Base-by-base conservation (phyloP, 1,139 yeast genomes). In the Pichia sp. region DNA sequence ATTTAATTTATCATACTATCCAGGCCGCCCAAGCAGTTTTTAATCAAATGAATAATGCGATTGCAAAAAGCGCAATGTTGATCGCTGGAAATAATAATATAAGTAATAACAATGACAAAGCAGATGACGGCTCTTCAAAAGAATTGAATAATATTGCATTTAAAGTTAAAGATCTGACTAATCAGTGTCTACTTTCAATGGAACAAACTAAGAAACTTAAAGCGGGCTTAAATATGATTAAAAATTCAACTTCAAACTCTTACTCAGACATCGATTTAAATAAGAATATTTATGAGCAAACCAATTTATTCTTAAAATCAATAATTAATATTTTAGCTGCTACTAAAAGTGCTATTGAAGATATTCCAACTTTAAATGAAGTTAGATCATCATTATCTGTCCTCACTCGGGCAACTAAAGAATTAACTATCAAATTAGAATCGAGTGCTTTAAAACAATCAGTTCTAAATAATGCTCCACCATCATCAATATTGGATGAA, bases 381-480 rank as follows among this genome's bases (percentile, higher is more conserved):
- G 85, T 86, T 4, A 70, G 96, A 50, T 79, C 87, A 6, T 82
- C 86, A 7, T 74, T 90, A 67, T 87, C 96, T 0, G 77, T 80
- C 30, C 68, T 90, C 47, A 89, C 97, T 0, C 81, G 87, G 51
- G 84, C 90, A 4, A 87, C 96, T 3, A 90, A 90, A 58, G 97
- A 90, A 56, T 86, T 90, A 11, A 89, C 97, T 0, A 80, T 86
- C 12, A 70, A 86, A 54, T 66, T 89, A 39, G 96, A 89, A 58
- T 69, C 72, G 40, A 75, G 82, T 43, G 68, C 80, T 6, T 75
- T 76, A 60, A 72, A 73, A 46, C 64, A 55, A 27, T 44, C 57
- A 12, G 62, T 58, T 28, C 49, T 55, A 37, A 44, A 51, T 28
- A 47, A 39, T 41, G 36, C 37, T 6, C 45, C 53, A 16, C 35